Evolutionary conservation across 2,329 filamentous ascomycete species (phyloP), one percentile per base, ranked within the genome.

Genomic region (Teratosphaeria zuluensis): DNA sequence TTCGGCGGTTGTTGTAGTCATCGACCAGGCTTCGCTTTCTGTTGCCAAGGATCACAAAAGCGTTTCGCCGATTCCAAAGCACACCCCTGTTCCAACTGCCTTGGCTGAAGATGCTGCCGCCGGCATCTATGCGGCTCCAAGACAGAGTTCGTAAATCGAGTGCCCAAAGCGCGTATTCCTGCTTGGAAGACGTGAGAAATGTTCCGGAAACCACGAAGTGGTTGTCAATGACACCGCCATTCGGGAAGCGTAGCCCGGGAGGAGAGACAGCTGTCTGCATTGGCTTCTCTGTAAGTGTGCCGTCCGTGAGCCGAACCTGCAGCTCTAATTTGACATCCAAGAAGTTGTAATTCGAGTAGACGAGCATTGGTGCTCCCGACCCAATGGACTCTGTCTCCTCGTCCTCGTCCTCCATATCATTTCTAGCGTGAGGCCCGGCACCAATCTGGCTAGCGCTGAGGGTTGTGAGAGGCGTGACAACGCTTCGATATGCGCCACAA

Each of bases 291-390:
- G 85, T 83, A 56, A 99, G 77, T 0, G 84, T 85, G 32, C 94
- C 92, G 71, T 97, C 92, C 1, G 90, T 84, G 8, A 88, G 80
- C 56, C 94, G 84, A 54, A 99, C 84, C 73, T 97, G 94, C 42
- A 99, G 78, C 73, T 99, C 94, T 28, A 99, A 78, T 72, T 96
- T 97, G 64, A 99, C 94, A 67, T 99, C 92, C 58, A 99, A 74
- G 69, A 99, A 99, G 74, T 99, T 97, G 75, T 99, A 99, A 72
- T 99, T 99, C 28, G 92, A 97, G 73, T 99, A 99, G 53, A 99
- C 95, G 62, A 99, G 81, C 91, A 97, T 96, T 2, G 84, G 80
- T 6, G 81, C 80, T 16, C 81, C 82, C 21, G 73, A 75, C 21
- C 66, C 68, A 51, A 68, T 72, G 55, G 69, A 59, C 19, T 59